Evolutionary conservation across 768 basidiomycete genomes (phyloP).

Genomic region (Mycena crocata): DNA sequence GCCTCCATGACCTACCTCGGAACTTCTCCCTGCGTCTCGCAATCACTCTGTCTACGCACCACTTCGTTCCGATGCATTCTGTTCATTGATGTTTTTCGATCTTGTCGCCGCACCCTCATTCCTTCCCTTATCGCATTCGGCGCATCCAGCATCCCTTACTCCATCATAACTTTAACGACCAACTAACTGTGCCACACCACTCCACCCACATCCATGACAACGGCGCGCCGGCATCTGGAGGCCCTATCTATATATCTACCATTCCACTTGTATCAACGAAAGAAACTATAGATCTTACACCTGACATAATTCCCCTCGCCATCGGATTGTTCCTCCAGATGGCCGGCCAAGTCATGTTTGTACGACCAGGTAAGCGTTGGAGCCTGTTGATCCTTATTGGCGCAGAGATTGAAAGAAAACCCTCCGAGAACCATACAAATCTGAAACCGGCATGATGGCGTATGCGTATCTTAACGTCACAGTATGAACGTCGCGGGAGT

Average conservation of each 20-base stretch:
- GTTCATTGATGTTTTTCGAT: neutral
- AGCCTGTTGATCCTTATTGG: no score
- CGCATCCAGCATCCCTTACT: neutral
- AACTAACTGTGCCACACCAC: slow-evolving; percentile 19
- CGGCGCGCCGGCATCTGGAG: slow-evolving; percentile 15
- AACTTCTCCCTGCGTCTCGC: neutral
- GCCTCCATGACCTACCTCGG: slow-evolving; percentile 1
- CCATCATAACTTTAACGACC: no score
- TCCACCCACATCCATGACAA: neutral
- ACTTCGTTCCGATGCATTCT: slow-evolving; percentile 3
- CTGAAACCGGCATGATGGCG: neutral
- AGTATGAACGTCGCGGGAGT: slow-evolving; percentile 16
- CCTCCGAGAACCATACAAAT: no score
- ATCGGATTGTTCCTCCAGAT: neutral
- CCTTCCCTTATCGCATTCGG: slow-evolving; percentile 8
- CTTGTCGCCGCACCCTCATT: neutral
- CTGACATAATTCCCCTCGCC: neutral
- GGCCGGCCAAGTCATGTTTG: neutral
- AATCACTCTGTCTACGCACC: neutral
- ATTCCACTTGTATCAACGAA: slow-evolving; percentile 31
- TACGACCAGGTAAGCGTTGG: neutral
- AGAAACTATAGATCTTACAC: slow-evolving; percentile 32
- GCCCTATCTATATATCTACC: slow-evolving; percentile 33
- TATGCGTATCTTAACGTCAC: neutral
- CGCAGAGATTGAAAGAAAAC: no score